Percentiles rank a stretch among this genome's conserved stretches.
Conservation (phyloP, 192 early-diverging fungal species). For the Linnemannia exigua region DNA sequence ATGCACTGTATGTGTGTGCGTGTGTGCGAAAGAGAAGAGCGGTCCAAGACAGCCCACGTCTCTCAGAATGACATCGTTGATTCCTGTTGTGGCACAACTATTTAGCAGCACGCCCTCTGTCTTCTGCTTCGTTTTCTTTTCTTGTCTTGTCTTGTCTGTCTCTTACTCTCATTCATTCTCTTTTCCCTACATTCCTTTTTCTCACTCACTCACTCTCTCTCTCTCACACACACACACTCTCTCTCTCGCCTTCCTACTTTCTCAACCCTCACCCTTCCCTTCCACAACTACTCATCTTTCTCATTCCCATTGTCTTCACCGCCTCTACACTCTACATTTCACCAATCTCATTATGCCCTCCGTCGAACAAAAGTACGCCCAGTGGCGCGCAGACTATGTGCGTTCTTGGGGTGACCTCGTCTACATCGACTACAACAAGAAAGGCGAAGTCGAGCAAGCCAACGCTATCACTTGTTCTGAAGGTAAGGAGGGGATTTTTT, state of each 20-base stretch:
- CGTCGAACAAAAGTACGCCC: slow-evolving; percentile 39
- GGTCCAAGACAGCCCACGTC: not conserved
- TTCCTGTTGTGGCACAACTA: not conserved
- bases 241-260: not conserved
- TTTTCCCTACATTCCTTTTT: not conserved
- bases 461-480: slow-evolving; percentile 68
- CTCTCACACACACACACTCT: not conserved
- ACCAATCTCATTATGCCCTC: slow-evolving; percentile 35
- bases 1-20: not conserved
- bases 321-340: not conserved
- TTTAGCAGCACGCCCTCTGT: not conserved
- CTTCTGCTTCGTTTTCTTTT: not conserved
- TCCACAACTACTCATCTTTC: not conserved
- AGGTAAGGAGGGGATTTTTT: too few species aligned
- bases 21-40: not conserved
- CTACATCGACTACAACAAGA: slow-evolving; percentile 69
- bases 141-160: not conserved
- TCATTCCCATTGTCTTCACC: not conserved
- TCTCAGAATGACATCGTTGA: slow-evolving; percentile 6
- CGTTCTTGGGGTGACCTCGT: slow-evolving; percentile 61
- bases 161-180: not conserved
- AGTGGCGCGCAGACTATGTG: slow-evolving; percentile 58
- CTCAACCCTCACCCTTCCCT: not conserved
- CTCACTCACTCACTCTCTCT: not conserved
- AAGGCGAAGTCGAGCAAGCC: slow-evolving; percentile 58